Percentiles rank a stretch among this genome's conserved stretches.
Conservation (phyloP, 352 stramenopile species). For the Thalassiosira sp. region DNA sequence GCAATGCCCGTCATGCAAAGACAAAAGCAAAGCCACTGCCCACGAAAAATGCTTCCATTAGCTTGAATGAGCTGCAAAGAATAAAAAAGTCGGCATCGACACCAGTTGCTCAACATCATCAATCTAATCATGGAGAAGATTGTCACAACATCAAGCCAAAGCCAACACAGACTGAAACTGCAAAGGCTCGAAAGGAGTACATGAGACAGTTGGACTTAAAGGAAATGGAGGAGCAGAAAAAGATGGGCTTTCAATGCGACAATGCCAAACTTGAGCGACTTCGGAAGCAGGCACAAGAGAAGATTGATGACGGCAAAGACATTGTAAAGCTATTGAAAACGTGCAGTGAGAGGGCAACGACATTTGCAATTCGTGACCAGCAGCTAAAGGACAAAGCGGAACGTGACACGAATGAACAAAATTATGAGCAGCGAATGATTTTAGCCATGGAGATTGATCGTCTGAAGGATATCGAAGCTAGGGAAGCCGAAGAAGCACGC, state of each 20-base stretch:
- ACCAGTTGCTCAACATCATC: conserved; percentile 5
- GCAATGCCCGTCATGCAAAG: conserved; percentile 12
- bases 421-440: conserved; percentile 93
- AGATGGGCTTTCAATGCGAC: conserved; percentile 47
- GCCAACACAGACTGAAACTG: conserved; percentile 19
- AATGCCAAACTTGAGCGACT: conserved; percentile 66
- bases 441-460: conserved; percentile 93
- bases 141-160: background rate
- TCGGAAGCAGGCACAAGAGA: conserved; percentile 75
- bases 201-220: conserved; percentile 68
- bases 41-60: conserved; percentile 41
- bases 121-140: conserved; percentile 11
- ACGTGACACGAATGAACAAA: conserved; percentile 73
- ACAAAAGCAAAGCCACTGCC: conserved; percentile 8
- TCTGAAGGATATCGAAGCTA: conserved; percentile 88
- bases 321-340: conserved; percentile 93
- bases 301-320: conserved; percentile 84
- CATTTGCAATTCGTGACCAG: conserved; percentile 93
- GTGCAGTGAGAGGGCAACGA: conserved; percentile 87
- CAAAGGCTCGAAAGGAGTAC: conserved; percentile 57
- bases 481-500: conserved; percentile 85
- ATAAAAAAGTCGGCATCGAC: conserved; percentile 43
- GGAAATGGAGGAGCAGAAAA: conserved; percentile 68
- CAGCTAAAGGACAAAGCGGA: conserved; percentile 82
- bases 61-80: conserved; percentile 45